Evolutionary conservation across 805 yeast genomes (phyloP), one percentile per base, ranked within the genome.

Genomic region (Myxozyma sirexii): DNA sequence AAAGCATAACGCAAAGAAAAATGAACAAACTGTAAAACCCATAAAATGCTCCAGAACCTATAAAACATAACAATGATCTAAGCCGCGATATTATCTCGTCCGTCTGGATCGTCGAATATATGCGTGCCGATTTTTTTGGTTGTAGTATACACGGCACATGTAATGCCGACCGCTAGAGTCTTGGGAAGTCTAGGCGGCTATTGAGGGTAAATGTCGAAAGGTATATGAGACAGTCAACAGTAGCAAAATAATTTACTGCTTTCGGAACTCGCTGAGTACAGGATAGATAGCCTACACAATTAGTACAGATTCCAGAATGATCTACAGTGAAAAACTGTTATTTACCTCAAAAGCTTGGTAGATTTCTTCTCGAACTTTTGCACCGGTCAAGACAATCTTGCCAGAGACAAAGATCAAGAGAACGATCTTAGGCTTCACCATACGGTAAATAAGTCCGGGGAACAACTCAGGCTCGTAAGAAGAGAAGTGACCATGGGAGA

Each of bases 371-470:
- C 99, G 87, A 76, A 94, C 97, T 75, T 94, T 94, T 19, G 99
- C 99, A 80, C 99, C 99, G 6, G 99, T 94, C 68, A 94, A 80
- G 54, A 94, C 99, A 76, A 94, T 94, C 75, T 94, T 94, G 35
- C 99, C 99, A 29, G 96, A 88, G 51, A 94, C 99, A 75, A 94
- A 94, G 69, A 94, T 92, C 76, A 94, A 82, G 71, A 94, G 79
- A 54, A 94, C 99, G 77, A 94, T 94, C 76, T 94, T 94, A 17
- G 99, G 99, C 75, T 93, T 93, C 69, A 94, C 99, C 99, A 94
- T 94, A 82, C 99, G 90, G 80, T 94, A 94, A 77, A 94, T 94
- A 69, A 94, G 82, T 71, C 99, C 99, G 2, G 99, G 99, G 76
- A 94, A 94, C 72, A 94, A 80, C 76, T 94, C 99, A 2, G 99